Base-by-base conservation (phyloP, 805 yeast genomes). In the Ogataea salicorniae region DNA sequence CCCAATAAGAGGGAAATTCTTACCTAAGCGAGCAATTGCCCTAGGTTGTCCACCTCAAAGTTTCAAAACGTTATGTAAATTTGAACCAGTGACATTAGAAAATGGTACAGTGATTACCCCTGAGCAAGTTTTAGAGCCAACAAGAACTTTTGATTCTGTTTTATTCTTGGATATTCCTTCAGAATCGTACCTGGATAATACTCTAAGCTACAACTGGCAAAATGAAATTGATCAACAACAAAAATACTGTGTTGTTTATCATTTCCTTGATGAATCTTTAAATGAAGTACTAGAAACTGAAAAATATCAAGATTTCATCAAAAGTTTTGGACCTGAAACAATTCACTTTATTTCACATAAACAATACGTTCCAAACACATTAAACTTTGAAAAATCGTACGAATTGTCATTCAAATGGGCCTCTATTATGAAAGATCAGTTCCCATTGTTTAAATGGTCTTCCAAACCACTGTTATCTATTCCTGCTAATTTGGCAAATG, bases 301-400 rank as follows among this genome's bases (percentile, higher is more conserved):
- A 1, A 67, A 66, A 5, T 79, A 86, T 54, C 42, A 65, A 6
- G 49, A 61, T 0, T 83, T 87, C 52, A 73, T 86, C 55, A 63
- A 73, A 45, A 62, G 71, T 5, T 83, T 88, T 54, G 84, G 81
- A 0, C 52, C 62, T 0, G 59, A 71, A 1, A 71, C 80, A 29
- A 60, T 71, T 43, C 96, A 89, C 63, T 71, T 81, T 43, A 72
- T 92, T 5, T 83, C 94, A n/a, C 97, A 92, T 64, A 73, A 82
- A 4, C 63, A 68, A 15, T 70, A 85, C 43, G 72, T 83, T 13
- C 80, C 87, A 17, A 77, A 91, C 60, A 70, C 78, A 0, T 62
- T 89, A 15, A 73, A 79, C 6, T 82, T 80, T 62, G 73, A 70
- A 31, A 75, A 82, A 0, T 73, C 86, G 4, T 80, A 85, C 0